phyloP scores from a whole-genome alignment of 768 basidiomycete genomes.

The Phlegmacium glaucopus region DNA sequence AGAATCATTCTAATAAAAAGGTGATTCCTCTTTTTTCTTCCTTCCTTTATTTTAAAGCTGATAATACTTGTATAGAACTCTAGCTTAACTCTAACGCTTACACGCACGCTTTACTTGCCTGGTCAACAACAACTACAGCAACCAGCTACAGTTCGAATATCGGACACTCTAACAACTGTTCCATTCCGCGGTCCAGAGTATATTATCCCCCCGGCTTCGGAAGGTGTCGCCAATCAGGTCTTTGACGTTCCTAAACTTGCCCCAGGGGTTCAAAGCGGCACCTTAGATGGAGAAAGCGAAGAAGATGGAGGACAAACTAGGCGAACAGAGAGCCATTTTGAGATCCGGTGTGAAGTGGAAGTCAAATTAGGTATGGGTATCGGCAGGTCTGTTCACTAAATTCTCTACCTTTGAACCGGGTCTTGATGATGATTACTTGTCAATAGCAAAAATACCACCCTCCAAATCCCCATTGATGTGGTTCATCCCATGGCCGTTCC shows the following conservation, averaged over 20 bases:
- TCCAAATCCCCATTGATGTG: slow-evolving; percentile 62
- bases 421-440: slow-evolving; percentile 4
- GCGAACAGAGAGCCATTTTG: slow-evolving; percentile 53
- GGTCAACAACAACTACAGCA: slow-evolving; percentile 36
- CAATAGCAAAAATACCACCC: slow-evolving; percentile 64
- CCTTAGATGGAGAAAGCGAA: slow-evolving; percentile 39
- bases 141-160: slow-evolving; percentile 44
- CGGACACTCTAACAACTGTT: no score
- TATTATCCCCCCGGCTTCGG: slow-evolving; percentile 65
- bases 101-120: slow-evolving; percentile 57
- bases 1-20: no score
- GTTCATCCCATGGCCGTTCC: slow-evolving; percentile 54
- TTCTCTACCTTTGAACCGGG: slow-evolving; percentile 3
- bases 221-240: slow-evolving; percentile 76
- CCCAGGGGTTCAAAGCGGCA: slow-evolving; percentile 62
- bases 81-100: slow-evolving; percentile 58
- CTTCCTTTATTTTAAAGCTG: slow-evolving; percentile 2
- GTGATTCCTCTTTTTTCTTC: slow-evolving; percentile 23
- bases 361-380: no score
- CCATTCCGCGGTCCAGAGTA: slow-evolving; percentile 76
- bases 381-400: slow-evolving; percentile 46
- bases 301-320: slow-evolving; percentile 24
- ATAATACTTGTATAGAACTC: slow-evolving; percentile 48
- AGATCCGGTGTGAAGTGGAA: no score
- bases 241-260: slow-evolving; percentile 77